Percentiles rank a stretch among this genome's conserved stretches.
phyloP scores from a whole-genome alignment of 1,284 basidiomycete genomes.

The Vanrija humicola region DNA sequence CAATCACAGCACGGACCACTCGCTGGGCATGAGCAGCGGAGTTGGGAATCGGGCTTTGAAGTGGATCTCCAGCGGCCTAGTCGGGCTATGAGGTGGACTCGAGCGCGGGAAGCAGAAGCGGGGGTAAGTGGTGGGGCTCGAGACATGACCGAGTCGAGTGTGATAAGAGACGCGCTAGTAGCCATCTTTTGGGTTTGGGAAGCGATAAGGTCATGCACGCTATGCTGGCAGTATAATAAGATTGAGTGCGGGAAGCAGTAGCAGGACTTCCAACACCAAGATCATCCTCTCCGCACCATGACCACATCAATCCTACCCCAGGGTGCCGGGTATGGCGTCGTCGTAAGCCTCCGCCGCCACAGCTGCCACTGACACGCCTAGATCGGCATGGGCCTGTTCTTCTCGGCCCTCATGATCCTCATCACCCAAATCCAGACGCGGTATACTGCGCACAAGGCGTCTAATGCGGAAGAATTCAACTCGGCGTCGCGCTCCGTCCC shows the following conservation, averaged over 20 bases:
- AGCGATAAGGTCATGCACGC: too few relatives aligned
- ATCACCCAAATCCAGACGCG: conserved; percentile 39
- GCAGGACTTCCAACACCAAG: background rate
- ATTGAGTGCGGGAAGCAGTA: background rate
- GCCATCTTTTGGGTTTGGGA: too few relatives aligned
- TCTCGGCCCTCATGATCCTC: conserved; percentile 68
- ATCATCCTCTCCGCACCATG: background rate
- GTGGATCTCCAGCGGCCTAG: too few relatives aligned
- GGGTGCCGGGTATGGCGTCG: conserved; percentile 77
- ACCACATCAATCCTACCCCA: conserved; percentile 39
- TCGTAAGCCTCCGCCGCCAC: conserved; percentile 51
- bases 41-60: too few relatives aligned
- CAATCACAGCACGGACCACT: too few relatives aligned
- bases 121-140: too few relatives aligned
- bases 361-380: conserved; percentile 6
- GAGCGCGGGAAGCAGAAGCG: too few relatives aligned
- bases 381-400: conserved; percentile 73
- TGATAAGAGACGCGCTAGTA: too few relatives aligned
- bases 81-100: too few relatives aligned
- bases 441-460: conserved; percentile 39
- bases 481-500: conserved; percentile 68
- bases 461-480: conserved; percentile 68
- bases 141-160: too few relatives aligned
- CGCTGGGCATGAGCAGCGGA: too few relatives aligned
- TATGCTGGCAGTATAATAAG: background rate